phyloP scores from a whole-genome alignment of 208 protist species.

The Acanthamoeba triangularis region DNA sequence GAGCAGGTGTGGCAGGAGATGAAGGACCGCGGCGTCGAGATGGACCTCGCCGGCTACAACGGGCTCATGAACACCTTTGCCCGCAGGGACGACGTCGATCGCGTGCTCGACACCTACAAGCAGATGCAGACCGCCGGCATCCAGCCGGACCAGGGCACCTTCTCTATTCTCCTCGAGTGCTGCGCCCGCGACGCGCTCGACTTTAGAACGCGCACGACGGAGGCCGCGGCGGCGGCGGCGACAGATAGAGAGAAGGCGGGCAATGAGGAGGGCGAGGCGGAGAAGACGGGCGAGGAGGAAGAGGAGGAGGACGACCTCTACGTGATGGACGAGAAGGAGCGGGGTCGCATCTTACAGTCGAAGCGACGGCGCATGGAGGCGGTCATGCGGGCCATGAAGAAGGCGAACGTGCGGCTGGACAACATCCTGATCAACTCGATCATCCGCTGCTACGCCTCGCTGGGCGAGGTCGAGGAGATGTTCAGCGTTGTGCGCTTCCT shows the following conservation, averaged over 20 bases:
- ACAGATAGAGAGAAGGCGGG: neutral
- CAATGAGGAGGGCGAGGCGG: neutral
- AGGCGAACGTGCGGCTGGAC: neutral
- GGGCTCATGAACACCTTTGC: constrained; percentile 28
- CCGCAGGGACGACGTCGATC: constrained; percentile 14
- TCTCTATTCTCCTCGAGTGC: constrained; percentile 18
- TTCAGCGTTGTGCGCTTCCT: constrained; percentile 44
- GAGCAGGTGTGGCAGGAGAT: constrained; percentile 13
- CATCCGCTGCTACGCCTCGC: constrained; percentile 13
- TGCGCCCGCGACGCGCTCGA: constrained; percentile 11
- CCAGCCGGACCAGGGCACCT: constrained; percentile 2
- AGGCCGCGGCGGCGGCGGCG: no score
- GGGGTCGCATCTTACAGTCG: neutral
- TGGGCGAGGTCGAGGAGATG: constrained; percentile 51
- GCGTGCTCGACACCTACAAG: constrained; percentile 34
- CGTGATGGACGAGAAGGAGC: neutral
- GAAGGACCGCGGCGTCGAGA: constrained; percentile 19
- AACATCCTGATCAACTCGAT: neutral
- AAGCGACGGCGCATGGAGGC: constrained; percentile 48
- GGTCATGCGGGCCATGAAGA: constrained; percentile 39
- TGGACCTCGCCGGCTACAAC: constrained; percentile 54
- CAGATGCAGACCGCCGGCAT: neutral
- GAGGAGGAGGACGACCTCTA: neutral
- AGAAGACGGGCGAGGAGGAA: neutral
- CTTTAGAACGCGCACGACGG: neutral